Percentiles rank a stretch among this genome's conserved stretches.
Conservation (phyloP, 75 land plant genomes). For the Picea glauca region DNA sequence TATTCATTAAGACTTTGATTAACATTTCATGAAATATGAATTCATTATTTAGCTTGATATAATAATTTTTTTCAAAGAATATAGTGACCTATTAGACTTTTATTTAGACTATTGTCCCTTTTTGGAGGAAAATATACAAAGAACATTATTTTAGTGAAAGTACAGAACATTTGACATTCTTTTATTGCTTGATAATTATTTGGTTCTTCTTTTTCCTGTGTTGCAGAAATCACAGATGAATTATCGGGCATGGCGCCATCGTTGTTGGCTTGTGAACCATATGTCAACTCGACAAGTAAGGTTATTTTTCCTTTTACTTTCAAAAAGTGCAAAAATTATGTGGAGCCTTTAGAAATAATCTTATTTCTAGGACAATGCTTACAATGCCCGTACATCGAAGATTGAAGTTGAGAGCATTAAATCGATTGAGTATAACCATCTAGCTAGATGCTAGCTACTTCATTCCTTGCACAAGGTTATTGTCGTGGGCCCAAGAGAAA, state of each 20-base stretch:
- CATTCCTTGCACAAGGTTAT: no score
- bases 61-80: background rate
- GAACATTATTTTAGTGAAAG: background rate
- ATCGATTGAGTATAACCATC: no score
- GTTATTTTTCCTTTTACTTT: background rate
- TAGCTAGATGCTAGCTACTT: no score
- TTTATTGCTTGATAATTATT: background rate
- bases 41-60: background rate
- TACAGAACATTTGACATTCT: constrained; percentile 11
- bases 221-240: constrained; percentile 82
- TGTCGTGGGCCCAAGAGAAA: no score
- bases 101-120: background rate
- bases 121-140: background rate
- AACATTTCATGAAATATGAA: background rate
- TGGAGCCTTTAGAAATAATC: background rate
- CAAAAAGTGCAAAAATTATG: background rate
- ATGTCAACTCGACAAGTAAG: constrained; percentile 62
- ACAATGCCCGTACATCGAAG: no score
- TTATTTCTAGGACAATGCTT: no score
- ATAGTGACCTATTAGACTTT: background rate
- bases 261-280: constrained; percentile 64
- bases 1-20: background rate
- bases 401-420: no score
- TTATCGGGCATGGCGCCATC: constrained; percentile 89
- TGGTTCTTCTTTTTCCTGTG: constrained; percentile 6